Conservation (phyloP, 176 grass and related monocot genomes). For the Aegilops sharonensis region DNA sequence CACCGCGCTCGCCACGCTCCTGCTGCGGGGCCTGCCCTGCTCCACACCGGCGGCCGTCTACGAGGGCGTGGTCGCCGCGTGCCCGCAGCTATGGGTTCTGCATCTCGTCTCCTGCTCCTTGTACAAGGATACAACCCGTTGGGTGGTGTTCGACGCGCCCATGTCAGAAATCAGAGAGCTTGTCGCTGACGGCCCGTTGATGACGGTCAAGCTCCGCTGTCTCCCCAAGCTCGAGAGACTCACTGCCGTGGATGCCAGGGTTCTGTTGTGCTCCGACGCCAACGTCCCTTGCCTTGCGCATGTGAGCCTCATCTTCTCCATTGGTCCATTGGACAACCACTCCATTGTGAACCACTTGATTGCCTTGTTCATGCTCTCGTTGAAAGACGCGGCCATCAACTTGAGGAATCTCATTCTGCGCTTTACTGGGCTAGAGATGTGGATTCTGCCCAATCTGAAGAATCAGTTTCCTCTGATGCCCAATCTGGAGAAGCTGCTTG, state of each 20-base stretch:
- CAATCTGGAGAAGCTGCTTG: neutral
- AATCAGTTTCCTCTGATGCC: neutral
- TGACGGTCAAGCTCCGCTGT: neutral
- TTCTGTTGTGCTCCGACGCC: neutral
- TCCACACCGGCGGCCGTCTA: neutral
- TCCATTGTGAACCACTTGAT: neutral
- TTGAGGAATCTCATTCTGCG: neutral
- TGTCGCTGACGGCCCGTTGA: neutral
- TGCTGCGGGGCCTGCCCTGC: neutral
- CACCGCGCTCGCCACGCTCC: neutral
- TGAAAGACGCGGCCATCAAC: neutral
- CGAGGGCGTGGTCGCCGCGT: neutral
- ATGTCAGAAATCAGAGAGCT: constrained; percentile 8
- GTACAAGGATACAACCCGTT: too few relatives aligned
- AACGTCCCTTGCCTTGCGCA: neutral
- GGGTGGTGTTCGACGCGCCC: neutral
- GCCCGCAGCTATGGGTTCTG: constrained; percentile 9
- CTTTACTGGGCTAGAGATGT: neutral
- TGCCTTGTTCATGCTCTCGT: neutral
- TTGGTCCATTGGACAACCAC: neutral
- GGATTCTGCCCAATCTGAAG: neutral
- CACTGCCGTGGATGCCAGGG: neutral
- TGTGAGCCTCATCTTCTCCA: neutral
- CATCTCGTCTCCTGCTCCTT: neutral
- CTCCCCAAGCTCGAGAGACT: constrained; percentile 11